phyloP scores from a whole-genome alignment of 257 asterid species.

The Jaltomata sinuosa region DNA sequence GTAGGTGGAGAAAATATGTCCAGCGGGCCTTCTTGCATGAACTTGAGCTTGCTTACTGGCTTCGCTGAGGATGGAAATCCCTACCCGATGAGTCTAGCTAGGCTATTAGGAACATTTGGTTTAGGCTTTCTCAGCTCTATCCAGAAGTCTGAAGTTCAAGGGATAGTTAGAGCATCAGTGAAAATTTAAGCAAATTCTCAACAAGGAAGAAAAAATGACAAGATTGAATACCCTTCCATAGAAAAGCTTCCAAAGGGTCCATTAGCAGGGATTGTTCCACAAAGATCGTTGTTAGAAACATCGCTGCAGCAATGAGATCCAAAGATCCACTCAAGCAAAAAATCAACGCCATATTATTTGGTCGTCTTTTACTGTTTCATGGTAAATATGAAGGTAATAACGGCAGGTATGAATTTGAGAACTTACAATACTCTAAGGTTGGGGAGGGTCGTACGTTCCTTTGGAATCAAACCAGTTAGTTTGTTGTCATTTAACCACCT shows the following conservation, averaged over 20 bases:
- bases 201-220: not conserved
- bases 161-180: not conserved
- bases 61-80: no score
- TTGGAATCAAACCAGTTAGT: conserved; percentile 74
- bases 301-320: conserved; percentile 45
- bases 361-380: not conserved
- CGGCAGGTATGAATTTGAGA: not conserved
- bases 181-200: not conserved
- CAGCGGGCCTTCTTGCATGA: no score
- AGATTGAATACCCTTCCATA: conserved; percentile 70
- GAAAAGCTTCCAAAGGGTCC: conserved; percentile 70
- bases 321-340: not conserved
- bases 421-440: conserved; percentile 74
- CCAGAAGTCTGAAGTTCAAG: no score
- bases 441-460: conserved; percentile 67
- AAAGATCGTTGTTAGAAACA: conserved; percentile 63
- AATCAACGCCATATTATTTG: not conserved
- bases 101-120: no score
- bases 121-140: no score
- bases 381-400: not conserved
- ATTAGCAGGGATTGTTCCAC: conserved; percentile 89
- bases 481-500: conserved; percentile 71
- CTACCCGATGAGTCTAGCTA: no score
- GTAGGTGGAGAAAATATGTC: no score
- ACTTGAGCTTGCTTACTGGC: no score